A percentile compares a stretch with the other conserved stretches of the same genome.
phyloP scores from a whole-genome alignment of 2,329 filamentous ascomycete genomes.

The Colletotrichum agaves region DNA sequence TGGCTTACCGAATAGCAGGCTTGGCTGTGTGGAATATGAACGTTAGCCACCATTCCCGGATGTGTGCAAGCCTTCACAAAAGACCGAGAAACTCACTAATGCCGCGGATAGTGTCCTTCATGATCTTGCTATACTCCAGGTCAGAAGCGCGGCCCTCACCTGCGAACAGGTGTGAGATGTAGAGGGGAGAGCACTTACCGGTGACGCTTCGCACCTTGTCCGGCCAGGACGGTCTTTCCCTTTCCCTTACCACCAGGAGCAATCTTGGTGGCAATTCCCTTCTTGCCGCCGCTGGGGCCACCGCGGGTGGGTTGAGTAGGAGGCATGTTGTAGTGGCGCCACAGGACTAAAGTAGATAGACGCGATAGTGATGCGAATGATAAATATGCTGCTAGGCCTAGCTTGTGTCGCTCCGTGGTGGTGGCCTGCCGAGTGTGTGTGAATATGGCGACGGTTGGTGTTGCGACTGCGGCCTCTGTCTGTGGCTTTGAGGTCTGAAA shows the following conservation, averaged over 20 bases:
- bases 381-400: no score
- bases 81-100: conserved; percentile 54
- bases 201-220: conserved; percentile 42
- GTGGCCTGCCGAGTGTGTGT: not conserved
- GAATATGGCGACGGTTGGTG: not conserved
- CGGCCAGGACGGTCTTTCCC: conserved; percentile 41
- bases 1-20: conserved; percentile 61
- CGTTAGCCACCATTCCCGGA: conserved; percentile 32
- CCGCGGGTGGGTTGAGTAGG: conserved; percentile 44
- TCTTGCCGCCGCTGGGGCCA: conserved; percentile 42
- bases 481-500: no score
- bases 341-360: conserved; percentile 17
- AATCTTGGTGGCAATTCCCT: conserved; percentile 17
- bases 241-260: conserved; percentile 20
- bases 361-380: not conserved
- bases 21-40: conserved; percentile 54
- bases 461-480: no score
- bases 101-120: conserved; percentile 59
- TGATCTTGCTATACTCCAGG: conserved; percentile 54
- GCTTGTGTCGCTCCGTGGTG: not conserved
- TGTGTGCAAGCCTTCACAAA: conserved; percentile 33
- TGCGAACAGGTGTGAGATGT: not conserved
- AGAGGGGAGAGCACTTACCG: conserved; percentile 38
- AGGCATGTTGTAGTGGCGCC: conserved; percentile 35
- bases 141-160: not conserved